phyloP scores from a whole-genome alignment of 257 asterid species.

The Craterostigma plantagineum region DNA sequence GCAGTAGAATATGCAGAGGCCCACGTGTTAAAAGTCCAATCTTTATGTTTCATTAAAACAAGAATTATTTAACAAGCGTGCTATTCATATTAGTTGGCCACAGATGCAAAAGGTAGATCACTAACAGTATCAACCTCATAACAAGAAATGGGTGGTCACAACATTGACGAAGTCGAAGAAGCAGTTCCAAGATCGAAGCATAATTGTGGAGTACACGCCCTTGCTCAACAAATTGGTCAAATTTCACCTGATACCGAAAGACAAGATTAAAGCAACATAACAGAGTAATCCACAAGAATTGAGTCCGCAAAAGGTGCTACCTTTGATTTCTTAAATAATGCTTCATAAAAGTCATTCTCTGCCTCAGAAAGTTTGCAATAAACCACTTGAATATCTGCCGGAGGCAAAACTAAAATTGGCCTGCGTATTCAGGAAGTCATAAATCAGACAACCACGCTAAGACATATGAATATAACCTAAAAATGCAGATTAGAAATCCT shows the following conservation, averaged over 20 bases:
- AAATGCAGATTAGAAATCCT: constrained; percentile 5
- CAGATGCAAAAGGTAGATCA: constrained; percentile 2
- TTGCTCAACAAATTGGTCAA: constrained; percentile 91
- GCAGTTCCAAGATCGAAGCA: constrained; percentile 92
- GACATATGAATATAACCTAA: constrained; percentile 4
- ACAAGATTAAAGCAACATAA: constrained; percentile 6
- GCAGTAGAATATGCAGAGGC: no score
- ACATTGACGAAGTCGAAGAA: constrained; percentile 97
- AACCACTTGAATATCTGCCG: constrained; percentile 70
- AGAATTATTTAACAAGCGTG: no score
- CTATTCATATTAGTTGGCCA: not conserved
- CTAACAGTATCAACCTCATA: constrained; percentile 39
- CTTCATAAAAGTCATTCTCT: constrained; percentile 87
- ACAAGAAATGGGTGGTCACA: constrained; percentile 98
- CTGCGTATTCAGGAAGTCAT: constrained; percentile 21
- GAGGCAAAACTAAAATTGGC: constrained; percentile 90
- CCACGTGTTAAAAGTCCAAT: no score
- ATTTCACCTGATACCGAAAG: constrained; percentile 51
- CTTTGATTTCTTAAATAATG: constrained; percentile 84
- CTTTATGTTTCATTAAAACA: no score
- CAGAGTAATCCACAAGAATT: not conserved
- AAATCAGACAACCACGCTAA: constrained; percentile 10
- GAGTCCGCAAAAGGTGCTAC: constrained; percentile 16
- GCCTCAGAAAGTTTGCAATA: constrained; percentile 75
- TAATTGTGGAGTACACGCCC: constrained; percentile 95